phyloP scores from a whole-genome alignment of 179 eudicot genomes.

The Silene noctiflora region DNA sequence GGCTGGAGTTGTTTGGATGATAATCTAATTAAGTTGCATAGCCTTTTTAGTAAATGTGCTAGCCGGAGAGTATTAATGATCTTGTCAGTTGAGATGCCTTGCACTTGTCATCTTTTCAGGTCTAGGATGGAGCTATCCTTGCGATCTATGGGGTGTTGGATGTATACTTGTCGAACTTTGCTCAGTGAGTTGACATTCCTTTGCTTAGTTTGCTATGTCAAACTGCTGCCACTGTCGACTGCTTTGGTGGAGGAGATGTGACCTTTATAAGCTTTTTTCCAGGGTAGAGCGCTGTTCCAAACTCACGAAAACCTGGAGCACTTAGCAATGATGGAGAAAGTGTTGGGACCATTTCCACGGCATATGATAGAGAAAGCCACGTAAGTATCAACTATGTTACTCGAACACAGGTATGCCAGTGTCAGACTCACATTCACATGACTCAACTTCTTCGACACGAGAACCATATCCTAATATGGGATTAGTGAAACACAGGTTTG shows the following conservation, averaged over 20 bases:
- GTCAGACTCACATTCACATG: too few species aligned
- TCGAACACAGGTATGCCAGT: too few species aligned
- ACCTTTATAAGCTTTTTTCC: slow-evolving; percentile 19
- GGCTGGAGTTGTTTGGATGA: not conserved
- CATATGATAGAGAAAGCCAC: slow-evolving; percentile 52
- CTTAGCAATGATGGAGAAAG: slow-evolving; percentile 96
- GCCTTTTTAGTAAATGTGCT: not conserved
- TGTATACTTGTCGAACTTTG: slow-evolving; percentile 84
- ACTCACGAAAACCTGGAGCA: slow-evolving; percentile 93
- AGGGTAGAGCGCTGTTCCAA: slow-evolving; percentile 80
- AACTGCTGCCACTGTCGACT: slow-evolving; percentile 5
- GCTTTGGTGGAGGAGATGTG: not conserved
- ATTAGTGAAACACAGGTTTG: too few species aligned
- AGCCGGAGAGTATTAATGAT: not conserved
- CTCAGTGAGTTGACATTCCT: slow-evolving; percentile 41
- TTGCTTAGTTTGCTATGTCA: not conserved
- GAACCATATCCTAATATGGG: too few species aligned
- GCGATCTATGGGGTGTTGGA: slow-evolving; percentile 88
- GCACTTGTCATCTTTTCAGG: slow-evolving; percentile 40
- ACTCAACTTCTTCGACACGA: too few species aligned
- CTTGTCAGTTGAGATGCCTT: not conserved
- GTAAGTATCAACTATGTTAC: slow-evolving; percentile 37
- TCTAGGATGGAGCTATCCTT: slow-evolving; percentile 81
- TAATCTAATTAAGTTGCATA: not conserved
- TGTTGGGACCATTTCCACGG: slow-evolving; percentile 67